Conservation (phyloP, 768 basidiomycete species). For the Tricholoma hemisulphureum region DNA sequence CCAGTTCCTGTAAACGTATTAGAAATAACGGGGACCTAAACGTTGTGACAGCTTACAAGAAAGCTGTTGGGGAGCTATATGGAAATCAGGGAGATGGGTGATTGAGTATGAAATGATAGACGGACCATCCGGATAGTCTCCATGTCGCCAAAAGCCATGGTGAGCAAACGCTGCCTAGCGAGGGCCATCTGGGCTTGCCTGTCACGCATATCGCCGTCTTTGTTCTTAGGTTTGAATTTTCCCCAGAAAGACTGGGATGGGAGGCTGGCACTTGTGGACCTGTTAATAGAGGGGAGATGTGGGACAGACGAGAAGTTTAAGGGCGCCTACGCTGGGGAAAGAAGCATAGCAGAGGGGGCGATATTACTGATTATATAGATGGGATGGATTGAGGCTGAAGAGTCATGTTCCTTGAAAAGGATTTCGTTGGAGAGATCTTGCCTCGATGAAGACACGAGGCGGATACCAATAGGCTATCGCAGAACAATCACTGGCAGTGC, state of each 20-base stretch:
- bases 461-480: conserved; percentile 18
- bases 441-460: conserved; percentile 66
- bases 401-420: conserved; percentile 26
- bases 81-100: conserved; percentile 12
- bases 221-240: conserved; percentile 71
- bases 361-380: conserved; percentile 7
- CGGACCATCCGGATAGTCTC: conserved; percentile 77
- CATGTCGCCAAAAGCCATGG: conserved; percentile 81
- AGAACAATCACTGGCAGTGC: conserved; percentile 19
- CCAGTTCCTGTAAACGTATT: conserved; percentile 60
- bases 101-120: conserved; percentile 9
- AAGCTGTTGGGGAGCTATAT: conserved; percentile 66
- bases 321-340: conserved; percentile 71
- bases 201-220: conserved; percentile 61
- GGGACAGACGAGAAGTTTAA: conserved; percentile 25
- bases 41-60: conserved; percentile 44
- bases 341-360: conserved; percentile 55
- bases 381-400: conserved; percentile 25
- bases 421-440: conserved; percentile 13
- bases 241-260: conserved; percentile 56
- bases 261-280: conserved; percentile 64
- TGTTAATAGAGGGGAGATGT: conserved; percentile 40
- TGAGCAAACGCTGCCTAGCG: conserved; percentile 72
- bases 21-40: conserved; percentile 1
- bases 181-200: conserved; percentile 63